These are phyloP conservation scores for Dysphania ambrosioides DNA, from an alignment of 148 eudicot genomes.

Conservation along the genomic window DNA sequence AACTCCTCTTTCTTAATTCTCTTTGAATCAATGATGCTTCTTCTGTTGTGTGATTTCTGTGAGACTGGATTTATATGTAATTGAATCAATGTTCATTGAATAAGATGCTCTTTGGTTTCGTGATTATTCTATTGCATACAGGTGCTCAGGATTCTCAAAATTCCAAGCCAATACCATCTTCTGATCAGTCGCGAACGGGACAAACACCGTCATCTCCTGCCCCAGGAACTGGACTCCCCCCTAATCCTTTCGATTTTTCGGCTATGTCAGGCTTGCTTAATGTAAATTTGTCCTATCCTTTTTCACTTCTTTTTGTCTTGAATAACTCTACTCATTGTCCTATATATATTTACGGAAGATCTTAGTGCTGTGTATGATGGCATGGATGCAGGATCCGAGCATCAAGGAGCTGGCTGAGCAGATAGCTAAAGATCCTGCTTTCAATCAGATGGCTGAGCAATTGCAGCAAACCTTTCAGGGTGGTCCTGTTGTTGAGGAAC, in stretches of 20 bases:
- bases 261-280: constrained; percentile 87
- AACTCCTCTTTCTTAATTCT: no score
- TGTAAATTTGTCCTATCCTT: constrained; percentile 35
- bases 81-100: no score
- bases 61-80: neutral
- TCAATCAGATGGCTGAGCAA: constrained; percentile 95
- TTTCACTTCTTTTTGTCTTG: constrained; percentile 3
- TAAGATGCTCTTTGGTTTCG: no score
- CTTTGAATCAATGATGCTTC: no score
- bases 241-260: constrained; percentile 89
- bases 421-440: constrained; percentile 85
- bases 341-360: neutral
- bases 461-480: constrained; percentile 75
- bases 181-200: constrained; percentile 44
- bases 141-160: constrained; percentile 32
- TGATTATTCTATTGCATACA: constrained; percentile 33
- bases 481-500: constrained; percentile 58
- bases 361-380: constrained; percentile 6
- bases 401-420: constrained; percentile 93
- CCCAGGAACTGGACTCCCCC: constrained; percentile 51
- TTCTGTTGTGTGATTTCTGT: no score
- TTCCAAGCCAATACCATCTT: constrained; percentile 41
- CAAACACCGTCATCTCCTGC: constrained; percentile 39
- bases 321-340: neutral
- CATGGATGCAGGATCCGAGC: constrained; percentile 75